Evolutionary conservation across 2,329 filamentous ascomycete genomes (phyloP).

Genomic region (Apiospora marii): DNA sequence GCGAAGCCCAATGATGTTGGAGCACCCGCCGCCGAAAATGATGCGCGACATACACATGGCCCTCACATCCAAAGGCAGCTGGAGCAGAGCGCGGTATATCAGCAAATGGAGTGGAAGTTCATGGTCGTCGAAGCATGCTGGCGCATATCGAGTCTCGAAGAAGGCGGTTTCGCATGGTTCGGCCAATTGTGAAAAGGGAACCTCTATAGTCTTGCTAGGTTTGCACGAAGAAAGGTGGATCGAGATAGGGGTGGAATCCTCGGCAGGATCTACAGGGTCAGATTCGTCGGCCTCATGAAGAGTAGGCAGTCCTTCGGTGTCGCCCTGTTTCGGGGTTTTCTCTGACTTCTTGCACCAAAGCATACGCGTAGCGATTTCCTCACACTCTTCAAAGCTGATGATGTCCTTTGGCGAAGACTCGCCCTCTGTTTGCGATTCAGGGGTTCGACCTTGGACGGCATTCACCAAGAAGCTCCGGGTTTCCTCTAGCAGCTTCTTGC

Average conservation of each 20-base stretch:
- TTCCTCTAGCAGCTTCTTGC: slow-evolving; percentile 73
- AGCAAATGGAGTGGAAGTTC: slow-evolving; percentile 81
- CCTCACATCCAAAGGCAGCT: slow-evolving; percentile 82
- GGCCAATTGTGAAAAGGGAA: slow-evolving; percentile 76
- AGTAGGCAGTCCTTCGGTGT: slow-evolving; percentile 53
- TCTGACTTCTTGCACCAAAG: slow-evolving; percentile 74
- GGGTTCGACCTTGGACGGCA: slow-evolving; percentile 44
- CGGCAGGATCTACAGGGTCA: slow-evolving; percentile 38
- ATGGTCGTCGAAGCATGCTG: slow-evolving; percentile 79
- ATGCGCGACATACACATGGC: slow-evolving; percentile 89
- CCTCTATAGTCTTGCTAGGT: slow-evolving; percentile 62
- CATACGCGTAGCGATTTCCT: slow-evolving; percentile 78
- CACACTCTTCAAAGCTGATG: slow-evolving; percentile 79
- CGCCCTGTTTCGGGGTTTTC: slow-evolving; percentile 37
- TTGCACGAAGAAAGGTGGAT: slow-evolving; percentile 56
- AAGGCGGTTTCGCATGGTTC: slow-evolving; percentile 79
- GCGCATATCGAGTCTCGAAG: slow-evolving; percentile 64
- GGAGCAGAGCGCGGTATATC: slow-evolving; percentile 77
- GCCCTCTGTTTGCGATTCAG: slow-evolving; percentile 37
- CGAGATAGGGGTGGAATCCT: slow-evolving; percentile 48
- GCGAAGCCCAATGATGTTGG: slow-evolving; percentile 81
- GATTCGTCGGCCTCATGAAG: slow-evolving; percentile 64
- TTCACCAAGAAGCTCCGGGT: slow-evolving; percentile 70
- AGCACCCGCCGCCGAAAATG: slow-evolving; percentile 83
- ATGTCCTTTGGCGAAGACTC: slow-evolving; percentile 40